Evolutionary conservation across 257 asterid genomes (phyloP).

Genomic region (Capsicum rhomboideum): DNA sequence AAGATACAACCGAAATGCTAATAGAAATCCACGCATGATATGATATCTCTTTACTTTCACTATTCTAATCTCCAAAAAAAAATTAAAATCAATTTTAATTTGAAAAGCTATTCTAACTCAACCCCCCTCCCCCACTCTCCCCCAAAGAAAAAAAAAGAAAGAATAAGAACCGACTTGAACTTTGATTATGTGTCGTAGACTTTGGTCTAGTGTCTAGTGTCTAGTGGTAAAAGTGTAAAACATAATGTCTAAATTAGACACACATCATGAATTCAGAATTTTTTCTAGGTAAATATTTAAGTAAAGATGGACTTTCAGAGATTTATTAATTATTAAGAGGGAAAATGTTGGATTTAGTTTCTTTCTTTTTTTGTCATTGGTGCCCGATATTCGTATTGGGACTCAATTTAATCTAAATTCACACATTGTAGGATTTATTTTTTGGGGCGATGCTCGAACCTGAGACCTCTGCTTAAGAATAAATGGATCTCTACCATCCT

Average conservation of each 20-base stretch:
- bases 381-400: neutral
- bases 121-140: no score
- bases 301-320: no score
- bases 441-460: no score
- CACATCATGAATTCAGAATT: neutral
- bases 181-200: no score
- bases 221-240: neutral
- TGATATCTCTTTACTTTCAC: neutral
- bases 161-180: neutral
- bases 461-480: no score
- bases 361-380: neutral
- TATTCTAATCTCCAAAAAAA: neutral
- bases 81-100: neutral
- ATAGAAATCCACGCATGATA: neutral
- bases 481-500: no score
- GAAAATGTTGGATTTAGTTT: neutral
- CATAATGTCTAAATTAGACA: fast-evolving
- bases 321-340: neutral
- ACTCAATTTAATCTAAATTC: neutral
- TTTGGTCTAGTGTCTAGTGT: no score
- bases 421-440: neutral
- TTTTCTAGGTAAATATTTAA: neutral
- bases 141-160: neutral
- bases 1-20: neutral
- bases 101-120: no score